phyloP scores from a whole-genome alignment of 164 flowering plant species.

The Malania oleifera region DNA sequence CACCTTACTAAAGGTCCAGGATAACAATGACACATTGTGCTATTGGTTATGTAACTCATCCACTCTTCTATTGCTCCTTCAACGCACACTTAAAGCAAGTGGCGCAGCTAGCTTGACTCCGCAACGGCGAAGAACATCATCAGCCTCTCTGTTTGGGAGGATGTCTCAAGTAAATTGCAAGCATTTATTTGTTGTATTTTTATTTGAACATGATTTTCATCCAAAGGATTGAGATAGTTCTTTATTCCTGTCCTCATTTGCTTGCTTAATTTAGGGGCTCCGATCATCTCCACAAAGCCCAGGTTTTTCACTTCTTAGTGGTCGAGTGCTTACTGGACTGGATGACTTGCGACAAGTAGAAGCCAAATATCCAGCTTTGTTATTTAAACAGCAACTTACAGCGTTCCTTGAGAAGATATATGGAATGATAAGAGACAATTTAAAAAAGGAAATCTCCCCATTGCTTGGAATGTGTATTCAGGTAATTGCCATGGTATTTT shows the following conservation, averaged over 20 bases:
- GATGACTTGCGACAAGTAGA: constrained; percentile 91
- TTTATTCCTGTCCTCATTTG: neutral
- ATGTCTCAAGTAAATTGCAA: constrained; percentile 73
- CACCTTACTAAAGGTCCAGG: constrained; percentile 55
- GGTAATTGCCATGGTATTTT: constrained; percentile 35
- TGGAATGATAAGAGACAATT: constrained; percentile 95
- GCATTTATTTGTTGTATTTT: neutral
- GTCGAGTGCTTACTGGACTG: constrained; percentile 63
- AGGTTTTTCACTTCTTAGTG: constrained; percentile 76
- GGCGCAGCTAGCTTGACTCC: constrained; percentile 94
- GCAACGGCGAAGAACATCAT: constrained; percentile 77
- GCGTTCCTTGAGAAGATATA: constrained; percentile 98
- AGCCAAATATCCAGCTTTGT: constrained; percentile 96
- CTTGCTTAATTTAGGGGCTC: constrained; percentile 48
- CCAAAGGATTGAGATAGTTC: neutral
- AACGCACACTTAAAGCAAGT: constrained; percentile 92
- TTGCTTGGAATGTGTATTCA: constrained; percentile 93
- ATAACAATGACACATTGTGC: constrained; percentile 67
- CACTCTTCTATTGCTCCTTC: constrained; percentile 81
- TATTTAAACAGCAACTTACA: constrained; percentile 97
- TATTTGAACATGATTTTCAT: neutral
- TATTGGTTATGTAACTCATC: constrained; percentile 94
- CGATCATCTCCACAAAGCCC: constrained; percentile 90
- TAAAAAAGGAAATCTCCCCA: constrained; percentile 97
- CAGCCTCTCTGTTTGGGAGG: constrained; percentile 92